Percentiles rank a stretch among this genome's conserved stretches.
These are phyloP conservation scores for Biscogniauxia mediterranea DNA, from an alignment of 2,329 filamentous ascomycete genomes.

Conservation along the genomic window DNA sequence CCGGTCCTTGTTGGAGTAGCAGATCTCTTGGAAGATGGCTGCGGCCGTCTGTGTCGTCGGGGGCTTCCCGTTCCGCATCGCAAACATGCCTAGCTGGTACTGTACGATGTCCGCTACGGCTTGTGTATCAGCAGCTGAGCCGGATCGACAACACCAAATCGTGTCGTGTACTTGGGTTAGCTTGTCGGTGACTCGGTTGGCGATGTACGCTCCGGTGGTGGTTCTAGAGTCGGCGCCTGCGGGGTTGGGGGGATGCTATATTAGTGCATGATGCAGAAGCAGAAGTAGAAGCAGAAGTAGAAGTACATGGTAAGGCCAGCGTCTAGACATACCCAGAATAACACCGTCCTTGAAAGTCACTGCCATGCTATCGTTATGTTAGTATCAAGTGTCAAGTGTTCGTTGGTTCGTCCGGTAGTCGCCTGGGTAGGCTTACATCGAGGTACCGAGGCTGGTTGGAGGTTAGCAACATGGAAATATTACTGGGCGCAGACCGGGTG, in stretches of 20 bases:
- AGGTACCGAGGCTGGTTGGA: slow-evolving; percentile 78
- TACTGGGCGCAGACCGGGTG: slow-evolving; percentile 18
- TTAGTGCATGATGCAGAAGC: slow-evolving; percentile 8
- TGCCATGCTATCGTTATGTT: slow-evolving; percentile 70
- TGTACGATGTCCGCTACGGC: slow-evolving; percentile 97
- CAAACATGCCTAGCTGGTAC: slow-evolving; percentile 92
- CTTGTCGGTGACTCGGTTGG: slow-evolving; percentile 99
- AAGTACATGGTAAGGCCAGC: neutral
- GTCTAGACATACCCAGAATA: slow-evolving; percentile 66
- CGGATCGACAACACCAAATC: slow-evolving; percentile 99
- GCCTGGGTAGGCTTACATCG: slow-evolving; percentile 67
- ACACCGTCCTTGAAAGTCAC: slow-evolving; percentile 99
- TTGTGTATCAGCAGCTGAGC: slow-evolving; percentile 95
- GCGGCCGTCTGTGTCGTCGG: slow-evolving; percentile 95
- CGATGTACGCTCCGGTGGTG: slow-evolving; percentile 96
- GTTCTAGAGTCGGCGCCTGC: slow-evolving; percentile 91
- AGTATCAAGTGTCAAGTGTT: slow-evolving; percentile 7
- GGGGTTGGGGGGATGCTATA: neutral
- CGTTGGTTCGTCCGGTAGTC: neutral
- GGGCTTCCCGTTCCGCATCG: slow-evolving; percentile 82
- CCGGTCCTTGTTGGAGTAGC: slow-evolving; percentile 95
- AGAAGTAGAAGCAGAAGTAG: neutral
- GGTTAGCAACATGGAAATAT: slow-evolving; percentile 33
- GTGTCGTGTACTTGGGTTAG: slow-evolving; percentile 97
- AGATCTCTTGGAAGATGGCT: slow-evolving; percentile 95